Percentiles rank a stretch among this genome's conserved stretches.
phyloP scores from a whole-genome alignment of 371 early-diverging fungal species.

The Syncephalastrum monosporum region DNA sequence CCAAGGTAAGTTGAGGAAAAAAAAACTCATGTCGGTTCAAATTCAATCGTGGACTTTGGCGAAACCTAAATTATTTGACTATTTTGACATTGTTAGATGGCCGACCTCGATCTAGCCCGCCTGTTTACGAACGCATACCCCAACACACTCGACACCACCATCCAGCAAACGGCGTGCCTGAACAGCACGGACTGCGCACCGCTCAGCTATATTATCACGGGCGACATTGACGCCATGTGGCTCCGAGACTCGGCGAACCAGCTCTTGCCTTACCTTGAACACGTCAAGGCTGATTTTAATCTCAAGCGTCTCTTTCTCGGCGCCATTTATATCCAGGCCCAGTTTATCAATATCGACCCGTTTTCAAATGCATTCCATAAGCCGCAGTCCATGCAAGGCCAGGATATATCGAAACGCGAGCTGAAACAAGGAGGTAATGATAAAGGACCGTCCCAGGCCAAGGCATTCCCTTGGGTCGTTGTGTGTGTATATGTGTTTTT shows the following conservation, averaged over 20 bases:
- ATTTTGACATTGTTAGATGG: constrained; percentile 23
- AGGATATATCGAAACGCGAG: not conserved
- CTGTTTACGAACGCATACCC: constrained; percentile 56
- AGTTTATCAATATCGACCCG: constrained; percentile 47
- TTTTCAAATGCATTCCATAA: constrained; percentile 53
- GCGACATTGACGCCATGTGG: constrained; percentile 74
- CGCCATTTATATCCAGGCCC: constrained; percentile 55
- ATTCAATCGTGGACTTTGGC: too few relatives aligned
- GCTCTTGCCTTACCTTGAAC: constrained; percentile 54
- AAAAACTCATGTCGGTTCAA: not conserved
- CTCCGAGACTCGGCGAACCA: constrained; percentile 70
- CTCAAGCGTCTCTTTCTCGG: constrained; percentile 49
- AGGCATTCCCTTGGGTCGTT: too few relatives aligned
- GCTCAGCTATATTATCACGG: constrained; percentile 61
- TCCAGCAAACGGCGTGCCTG: constrained; percentile 30
- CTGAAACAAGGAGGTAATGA: constrained; percentile 5
- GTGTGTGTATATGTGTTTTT: too few relatives aligned
- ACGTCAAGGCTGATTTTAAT: constrained; percentile 31
- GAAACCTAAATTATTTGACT: not conserved
- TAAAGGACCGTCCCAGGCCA: not conserved
- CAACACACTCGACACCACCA: constrained; percentile 65
- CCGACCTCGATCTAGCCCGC: constrained; percentile 46
- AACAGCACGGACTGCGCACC: constrained; percentile 27
- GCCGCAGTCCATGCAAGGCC: constrained; percentile 19
- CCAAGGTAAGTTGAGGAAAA: constrained; percentile 25